Base-by-base conservation (phyloP, 108 stramenopile genomes). In the Schizochytrium sp. region DNA sequence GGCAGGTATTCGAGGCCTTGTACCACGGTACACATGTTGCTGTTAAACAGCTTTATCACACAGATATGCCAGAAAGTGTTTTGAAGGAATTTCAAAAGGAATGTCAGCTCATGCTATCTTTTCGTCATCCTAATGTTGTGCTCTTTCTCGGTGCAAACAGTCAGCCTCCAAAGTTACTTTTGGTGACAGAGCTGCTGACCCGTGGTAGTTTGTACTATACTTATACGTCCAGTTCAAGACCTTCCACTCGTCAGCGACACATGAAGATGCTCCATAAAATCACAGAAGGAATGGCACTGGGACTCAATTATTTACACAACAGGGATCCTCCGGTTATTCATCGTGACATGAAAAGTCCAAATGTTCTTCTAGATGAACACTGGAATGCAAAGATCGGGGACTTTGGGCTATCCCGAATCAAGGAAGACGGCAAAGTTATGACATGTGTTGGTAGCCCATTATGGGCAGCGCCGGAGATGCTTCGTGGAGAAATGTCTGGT, bases 361-460 rank as follows among this genome's bases (percentile, higher is more conserved):
- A 98, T 94, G 93, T 98, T 73, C 93, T 98, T 73, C 94, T 97
- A 61, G 96, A 96, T 61, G 92, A 92, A 42, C 88, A 92, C 47
- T 95, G 92, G 91, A 91, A 94, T 72, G 88, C 97, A 57, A 97
- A 97, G 89, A 91, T 98, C 56, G 96, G 96, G 47, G 96, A 97
- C 91, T 97, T 97, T 93, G 97, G 97, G 13, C 90, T 97, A 45
- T 96, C 96, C 57, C 91, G 92, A 17, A 41, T 93, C 40, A 91
- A 92, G 89, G 69, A 57, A 10, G 88, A 88, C 13, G 88, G 88
- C 45, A 90, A 90, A 47, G 89, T 88, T 59, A 92, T 92, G 92
- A 92, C 92, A 40, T 90, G 90, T 4, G 90, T 91, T 56, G 92
- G 92, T 4, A 92, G 91, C 4, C 88, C 87, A 57, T 91, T 91